Percentiles rank a stretch among this genome's conserved stretches.
phyloP scores from a whole-genome alignment of 2,329 filamentous ascomycete genomes.

The Acephala macrosclerotiorum region DNA sequence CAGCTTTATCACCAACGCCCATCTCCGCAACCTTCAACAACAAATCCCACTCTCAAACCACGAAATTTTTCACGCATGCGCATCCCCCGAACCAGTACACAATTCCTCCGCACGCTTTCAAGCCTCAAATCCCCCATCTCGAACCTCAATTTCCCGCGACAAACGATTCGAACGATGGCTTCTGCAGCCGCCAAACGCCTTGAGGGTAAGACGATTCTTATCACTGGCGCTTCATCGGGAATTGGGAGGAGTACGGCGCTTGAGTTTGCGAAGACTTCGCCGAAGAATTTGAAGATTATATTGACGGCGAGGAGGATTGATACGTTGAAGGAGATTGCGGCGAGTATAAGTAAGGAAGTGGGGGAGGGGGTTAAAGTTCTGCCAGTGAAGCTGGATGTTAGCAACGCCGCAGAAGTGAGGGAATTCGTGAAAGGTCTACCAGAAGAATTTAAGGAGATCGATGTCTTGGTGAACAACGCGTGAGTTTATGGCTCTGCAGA shows the following conservation, averaged over 20 bases:
- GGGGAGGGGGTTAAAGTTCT: slow-evolving; percentile 83
- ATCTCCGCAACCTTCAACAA: slow-evolving; percentile 1
- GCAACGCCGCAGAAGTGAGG: slow-evolving; percentile 76
- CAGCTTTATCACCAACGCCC: slow-evolving; percentile 9
- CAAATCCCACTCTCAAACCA: neutral
- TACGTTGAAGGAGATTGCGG: slow-evolving; percentile 76
- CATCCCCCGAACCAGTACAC: slow-evolving; percentile 1
- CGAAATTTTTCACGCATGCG: slow-evolving; percentile 8
- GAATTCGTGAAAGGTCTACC: slow-evolving; percentile 78
- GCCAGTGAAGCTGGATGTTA: slow-evolving; percentile 86
- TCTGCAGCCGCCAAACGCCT: slow-evolving; percentile 14
- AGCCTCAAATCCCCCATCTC: neutral
- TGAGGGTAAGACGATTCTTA: slow-evolving; percentile 83
- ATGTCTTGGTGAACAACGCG: slow-evolving; percentile 97
- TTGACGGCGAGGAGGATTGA: slow-evolving; percentile 89
- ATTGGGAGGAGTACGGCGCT: slow-evolving; percentile 86
- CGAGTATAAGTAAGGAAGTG: slow-evolving; percentile 78
- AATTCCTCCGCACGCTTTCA: slow-evolving; percentile 6
- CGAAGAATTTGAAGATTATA: slow-evolving; percentile 81
- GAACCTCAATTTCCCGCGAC: neutral
- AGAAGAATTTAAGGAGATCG: slow-evolving; percentile 81
- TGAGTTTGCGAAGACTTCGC: slow-evolving; percentile 89
- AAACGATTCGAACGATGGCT: slow-evolving; percentile 6
- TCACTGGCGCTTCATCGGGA: slow-evolving; percentile 92
- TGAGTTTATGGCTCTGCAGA: slow-evolving; percentile 54